Conservation (phyloP, 257 asterid species). For the Solanum clarkiae region DNA sequence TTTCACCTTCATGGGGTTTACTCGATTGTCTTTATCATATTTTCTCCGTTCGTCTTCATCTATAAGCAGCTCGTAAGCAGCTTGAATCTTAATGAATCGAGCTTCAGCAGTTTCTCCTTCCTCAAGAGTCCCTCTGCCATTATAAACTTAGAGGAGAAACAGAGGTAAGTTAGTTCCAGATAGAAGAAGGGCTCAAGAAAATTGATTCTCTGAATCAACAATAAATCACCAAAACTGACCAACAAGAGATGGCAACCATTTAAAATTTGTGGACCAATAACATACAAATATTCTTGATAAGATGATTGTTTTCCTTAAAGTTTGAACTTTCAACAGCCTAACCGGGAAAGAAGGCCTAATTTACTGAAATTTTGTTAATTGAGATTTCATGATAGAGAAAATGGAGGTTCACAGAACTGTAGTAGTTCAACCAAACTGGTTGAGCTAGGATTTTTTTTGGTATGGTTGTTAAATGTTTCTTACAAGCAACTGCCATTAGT, state of each 20-base stretch:
- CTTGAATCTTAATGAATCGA: constrained; percentile 93
- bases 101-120: constrained; percentile 98
- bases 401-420: background rate
- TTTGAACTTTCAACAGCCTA: background rate
- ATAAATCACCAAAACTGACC: background rate
- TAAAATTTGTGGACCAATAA: background rate
- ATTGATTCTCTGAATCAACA: background rate
- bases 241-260: background rate
- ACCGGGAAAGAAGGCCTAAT: background rate
- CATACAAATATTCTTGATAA: background rate
- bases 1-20: constrained; percentile 85
- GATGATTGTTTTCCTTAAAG: background rate
- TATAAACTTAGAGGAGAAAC: constrained; percentile 44
- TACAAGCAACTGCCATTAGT: background rate
- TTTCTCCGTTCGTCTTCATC: constrained; percentile 65
- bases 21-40: constrained; percentile 66
- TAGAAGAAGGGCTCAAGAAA: background rate
- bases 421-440: background rate
- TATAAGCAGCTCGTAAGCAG: constrained; percentile 88
- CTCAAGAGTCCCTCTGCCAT: constrained; percentile 85
- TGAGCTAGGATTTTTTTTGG: background rate
- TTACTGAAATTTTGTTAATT: background rate
- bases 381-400: background rate
- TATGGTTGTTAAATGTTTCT: background rate
- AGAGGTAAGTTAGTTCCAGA: constrained; percentile 14